Conservation (phyloP, 179 eudicot genomes). For the Beta macrorhiza region DNA sequence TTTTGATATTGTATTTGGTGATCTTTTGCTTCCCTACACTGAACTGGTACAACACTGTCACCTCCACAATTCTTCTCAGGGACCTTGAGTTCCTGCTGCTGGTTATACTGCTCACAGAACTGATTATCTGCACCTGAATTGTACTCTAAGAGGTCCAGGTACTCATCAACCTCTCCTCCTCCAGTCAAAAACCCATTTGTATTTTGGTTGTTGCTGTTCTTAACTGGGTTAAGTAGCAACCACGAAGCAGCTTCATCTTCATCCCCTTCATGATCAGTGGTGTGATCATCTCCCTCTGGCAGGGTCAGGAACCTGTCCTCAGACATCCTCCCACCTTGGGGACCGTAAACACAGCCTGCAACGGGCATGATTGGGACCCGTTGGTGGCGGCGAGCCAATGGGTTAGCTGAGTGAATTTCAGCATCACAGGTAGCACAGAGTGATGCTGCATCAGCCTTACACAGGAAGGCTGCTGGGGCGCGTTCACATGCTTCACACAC, state of each 20-base stretch:
- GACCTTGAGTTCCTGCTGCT: conserved; percentile 35
- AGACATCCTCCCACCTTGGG: conserved; percentile 21
- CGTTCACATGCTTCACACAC: conserved; percentile 69
- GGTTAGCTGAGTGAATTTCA: conserved; percentile 66
- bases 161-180: conserved; percentile 22
- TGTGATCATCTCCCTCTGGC: conserved; percentile 28
- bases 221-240: conserved; percentile 39
- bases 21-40: conserved; percentile 39
- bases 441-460: conserved; percentile 75
- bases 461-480: conserved; percentile 65
- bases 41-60: conserved; percentile 70
- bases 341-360: conserved; percentile 32
- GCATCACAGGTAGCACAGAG: conserved; percentile 62
- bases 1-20: conserved; percentile 37
- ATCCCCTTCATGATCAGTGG: conserved; percentile 32
- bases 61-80: conserved; percentile 51
- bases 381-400: conserved; percentile 63
- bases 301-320: conserved; percentile 24
- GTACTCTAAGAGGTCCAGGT: conserved; percentile 47
- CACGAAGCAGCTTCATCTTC: conserved; percentile 64
- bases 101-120: conserved; percentile 30
- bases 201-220: conserved; percentile 15
- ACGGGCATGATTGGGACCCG: conserved; percentile 55
- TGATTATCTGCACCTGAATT: conserved; percentile 50
- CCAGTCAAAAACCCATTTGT: conserved; percentile 20